Evolutionary conservation across 306 rosid species (phyloP).

Genomic region (Oxytropis ochrocephala): DNA sequence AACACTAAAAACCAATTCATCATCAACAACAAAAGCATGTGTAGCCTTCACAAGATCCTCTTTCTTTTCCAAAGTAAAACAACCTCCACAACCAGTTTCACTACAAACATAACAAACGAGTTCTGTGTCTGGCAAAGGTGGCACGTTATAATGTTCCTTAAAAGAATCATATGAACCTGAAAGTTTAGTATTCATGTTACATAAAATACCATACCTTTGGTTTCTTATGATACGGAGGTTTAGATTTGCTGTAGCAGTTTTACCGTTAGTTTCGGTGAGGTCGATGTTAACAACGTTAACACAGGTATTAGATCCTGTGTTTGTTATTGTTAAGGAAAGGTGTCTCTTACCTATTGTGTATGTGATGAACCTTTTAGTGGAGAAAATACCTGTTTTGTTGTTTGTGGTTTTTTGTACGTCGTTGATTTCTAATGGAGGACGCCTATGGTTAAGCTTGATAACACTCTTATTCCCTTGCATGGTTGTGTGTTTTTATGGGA

Average conservation of each 20-base stretch:
- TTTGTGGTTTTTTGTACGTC: not conserved
- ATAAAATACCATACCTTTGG: not conserved
- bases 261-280: not conserved
- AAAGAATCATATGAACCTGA: not conserved
- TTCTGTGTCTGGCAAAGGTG: conserved; percentile 4
- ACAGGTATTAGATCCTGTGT: not conserved
- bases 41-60: not conserved
- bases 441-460: not conserved
- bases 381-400: not conserved
- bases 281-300: not conserved
- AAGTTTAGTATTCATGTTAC: not conserved
- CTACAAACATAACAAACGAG: not conserved
- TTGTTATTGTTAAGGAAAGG: not conserved
- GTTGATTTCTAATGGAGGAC: conserved; percentile 2
- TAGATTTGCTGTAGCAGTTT: not conserved
- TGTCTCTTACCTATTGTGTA: not conserved
- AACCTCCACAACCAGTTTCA: not conserved
- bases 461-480: conserved; percentile 5
- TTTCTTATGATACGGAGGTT: not conserved
- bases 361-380: not conserved
- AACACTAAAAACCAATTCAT: not conserved
- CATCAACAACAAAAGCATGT: not conserved
- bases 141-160: conserved; percentile 5
- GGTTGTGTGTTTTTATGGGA: not conserved
- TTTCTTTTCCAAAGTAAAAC: not conserved